phyloP scores from a whole-genome alignment of 2,329 filamentous ascomycete genomes.

The Saccharata proteae region DNA sequence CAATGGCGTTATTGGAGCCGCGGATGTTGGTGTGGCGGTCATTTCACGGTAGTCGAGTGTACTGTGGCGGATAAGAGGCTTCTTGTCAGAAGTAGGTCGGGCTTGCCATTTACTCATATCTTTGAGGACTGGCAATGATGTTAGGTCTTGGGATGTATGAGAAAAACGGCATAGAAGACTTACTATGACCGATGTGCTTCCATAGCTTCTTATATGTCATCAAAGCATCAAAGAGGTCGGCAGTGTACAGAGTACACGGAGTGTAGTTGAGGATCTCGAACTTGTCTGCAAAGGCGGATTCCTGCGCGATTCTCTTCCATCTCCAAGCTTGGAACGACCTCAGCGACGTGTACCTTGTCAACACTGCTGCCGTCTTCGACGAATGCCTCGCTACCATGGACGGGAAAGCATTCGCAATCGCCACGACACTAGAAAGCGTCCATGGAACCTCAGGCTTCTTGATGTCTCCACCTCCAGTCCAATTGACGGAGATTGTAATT shows the following conservation, averaged over 20 bases:
- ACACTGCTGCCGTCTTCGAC: constrained; percentile 18
- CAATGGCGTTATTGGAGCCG: no score
- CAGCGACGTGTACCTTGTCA: constrained; percentile 20
- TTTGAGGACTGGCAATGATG: constrained; percentile 1
- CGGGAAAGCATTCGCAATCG: constrained; percentile 22
- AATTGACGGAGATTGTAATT: constrained; percentile 22
- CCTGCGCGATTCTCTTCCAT: constrained; percentile 14
- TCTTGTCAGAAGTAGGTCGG: no score
- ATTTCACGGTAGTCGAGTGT: no score
- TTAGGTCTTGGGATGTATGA: background rate
- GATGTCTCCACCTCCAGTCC: constrained; percentile 22
- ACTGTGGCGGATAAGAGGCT: no score
- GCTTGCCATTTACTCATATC: constrained; percentile 3
- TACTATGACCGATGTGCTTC: constrained; percentile 19
- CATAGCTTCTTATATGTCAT: constrained; percentile 23
- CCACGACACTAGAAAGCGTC: constrained; percentile 19
- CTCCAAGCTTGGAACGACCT: constrained; percentile 20
- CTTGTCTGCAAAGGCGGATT: constrained; percentile 15
- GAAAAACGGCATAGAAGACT: constrained; percentile 2
- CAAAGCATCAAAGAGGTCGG: constrained; percentile 20
- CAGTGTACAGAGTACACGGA: constrained; percentile 20
- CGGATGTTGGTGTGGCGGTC: no score
- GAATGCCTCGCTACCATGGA: constrained; percentile 20
- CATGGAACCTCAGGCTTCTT: constrained; percentile 20
- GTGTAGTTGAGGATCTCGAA: constrained; percentile 21